Base-by-base conservation (phyloP, 176 grass and related monocot genomes). In the Aegilops tauschii region DNA sequence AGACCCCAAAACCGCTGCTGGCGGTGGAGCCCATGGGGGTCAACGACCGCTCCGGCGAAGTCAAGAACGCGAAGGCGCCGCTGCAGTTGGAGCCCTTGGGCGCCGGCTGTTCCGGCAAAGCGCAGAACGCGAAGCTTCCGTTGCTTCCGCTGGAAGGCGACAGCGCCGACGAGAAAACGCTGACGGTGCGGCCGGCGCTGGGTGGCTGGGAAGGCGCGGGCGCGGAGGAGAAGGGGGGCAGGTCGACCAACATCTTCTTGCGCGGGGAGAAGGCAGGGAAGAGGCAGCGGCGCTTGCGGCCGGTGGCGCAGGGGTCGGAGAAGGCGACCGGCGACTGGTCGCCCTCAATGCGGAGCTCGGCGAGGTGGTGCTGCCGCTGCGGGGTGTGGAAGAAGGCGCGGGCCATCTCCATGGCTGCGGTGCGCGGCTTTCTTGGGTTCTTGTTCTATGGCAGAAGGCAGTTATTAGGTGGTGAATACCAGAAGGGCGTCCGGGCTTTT, bases 191-290 rank as follows among this genome's bases (percentile, higher is more conserved):
- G 6, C 27, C 70, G 28, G 39, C 20, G 30, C 66, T 10, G 25
- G 63, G 9, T 47, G 18, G 12, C 47, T 20, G 47, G 21, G 66
- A 82, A 37, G 21, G 18, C 35, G 28, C 11, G 28, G 56, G 36
- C 10, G 20, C 4, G 13, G 20, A 49, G 79, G 28, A 2, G 44
- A 85, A 77, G 42, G 61, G 83, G 21, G 21, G 21, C 12, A 85
- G 73, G 73, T 77, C 73, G 25, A 85, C 61, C 61, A 85, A 34
- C 73, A 85, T 78, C 61, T 77, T 78, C 83, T 85, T 85, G 73
- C 73, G 73, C 13, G 61, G 30, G 42, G 73, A 85, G 73, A 35
- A 85, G 73, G 42, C 18, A 3, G 73, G 61, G 83, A 85, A 50
- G 83, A 85, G 83, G 42, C 83, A 85, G 20, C 61, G 61, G 29